Conservation (phyloP, 768 basidiomycete genomes). For the Boletus tomentosulus region DNA sequence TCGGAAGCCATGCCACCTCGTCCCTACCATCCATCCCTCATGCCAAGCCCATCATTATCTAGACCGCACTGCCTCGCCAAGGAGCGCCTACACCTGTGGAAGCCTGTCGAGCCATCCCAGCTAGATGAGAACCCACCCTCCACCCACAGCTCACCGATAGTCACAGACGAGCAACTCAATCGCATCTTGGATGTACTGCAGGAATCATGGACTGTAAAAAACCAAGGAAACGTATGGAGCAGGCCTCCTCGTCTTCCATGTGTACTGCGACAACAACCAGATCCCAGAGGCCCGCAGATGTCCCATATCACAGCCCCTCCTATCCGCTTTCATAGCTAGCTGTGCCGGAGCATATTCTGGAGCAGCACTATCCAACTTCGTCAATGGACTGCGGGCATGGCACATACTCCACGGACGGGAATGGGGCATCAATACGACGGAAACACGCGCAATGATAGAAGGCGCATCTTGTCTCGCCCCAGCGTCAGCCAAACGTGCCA, state of each 20-base stretch:
- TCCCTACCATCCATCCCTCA: not conserved
- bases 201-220: not conserved
- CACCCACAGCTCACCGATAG: not conserved
- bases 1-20: too few species aligned
- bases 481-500: not conserved
- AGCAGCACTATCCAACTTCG: constrained; percentile 12
- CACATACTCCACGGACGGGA: constrained; percentile 21
- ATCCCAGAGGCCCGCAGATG: too few species aligned
- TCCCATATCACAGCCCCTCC: not conserved
- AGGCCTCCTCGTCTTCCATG: constrained; percentile 37
- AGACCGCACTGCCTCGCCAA: not conserved
- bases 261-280: too few species aligned
- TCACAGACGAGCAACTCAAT: not conserved
- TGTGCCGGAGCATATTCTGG: constrained; percentile 3
- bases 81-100: not conserved
- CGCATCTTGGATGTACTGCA: not conserved
- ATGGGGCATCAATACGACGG: constrained; percentile 12
- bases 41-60: not conserved
- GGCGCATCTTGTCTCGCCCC: not conserved
- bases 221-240: constrained; percentile 31
- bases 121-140: not conserved
- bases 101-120: not conserved
- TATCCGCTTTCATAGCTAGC: constrained; percentile 16
- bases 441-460: constrained; percentile 12
- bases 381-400: constrained; percentile 21